Conservation (phyloP, 345 rosid genomes). For the Eucalyptus albens region DNA sequence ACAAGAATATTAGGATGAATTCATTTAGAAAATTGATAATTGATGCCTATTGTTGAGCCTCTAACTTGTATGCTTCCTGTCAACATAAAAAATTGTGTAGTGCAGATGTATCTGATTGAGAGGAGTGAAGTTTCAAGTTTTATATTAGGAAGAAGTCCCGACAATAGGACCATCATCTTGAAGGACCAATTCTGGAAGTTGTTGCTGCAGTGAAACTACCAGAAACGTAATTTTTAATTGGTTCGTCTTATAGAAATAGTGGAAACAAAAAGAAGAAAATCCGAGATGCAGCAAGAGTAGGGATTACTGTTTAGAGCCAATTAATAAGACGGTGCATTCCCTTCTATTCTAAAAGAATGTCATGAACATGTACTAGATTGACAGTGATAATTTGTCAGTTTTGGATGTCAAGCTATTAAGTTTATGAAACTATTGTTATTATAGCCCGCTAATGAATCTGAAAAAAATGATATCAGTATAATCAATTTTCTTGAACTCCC, state of each 20-base stretch:
- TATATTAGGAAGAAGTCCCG: not conserved
- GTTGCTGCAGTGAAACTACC: not conserved
- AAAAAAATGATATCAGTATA: not conserved
- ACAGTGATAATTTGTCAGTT: not conserved
- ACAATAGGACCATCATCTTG: not conserved
- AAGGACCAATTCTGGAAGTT: not conserved
- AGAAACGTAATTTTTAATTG: not conserved
- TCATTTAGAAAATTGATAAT: not conserved
- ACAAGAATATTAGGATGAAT: conserved; percentile 15
- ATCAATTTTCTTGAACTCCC: not conserved
- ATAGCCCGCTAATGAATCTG: not conserved
- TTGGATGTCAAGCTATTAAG: not conserved
- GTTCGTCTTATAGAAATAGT: not conserved
- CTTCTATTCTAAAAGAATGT: not conserved
- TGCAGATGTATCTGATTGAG: not conserved
- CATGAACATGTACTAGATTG: not conserved
- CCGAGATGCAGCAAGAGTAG: not conserved
- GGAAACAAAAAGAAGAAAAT: not conserved
- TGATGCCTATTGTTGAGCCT: not conserved
- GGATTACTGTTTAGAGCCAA: not conserved
- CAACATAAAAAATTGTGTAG: not conserved
- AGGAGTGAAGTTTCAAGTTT: not conserved
- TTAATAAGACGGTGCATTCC: not conserved
- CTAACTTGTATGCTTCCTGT: not conserved
- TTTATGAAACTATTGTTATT: not conserved